These are phyloP conservation scores for Beauveria sp. DNA, from an alignment of 2,329 filamentous ascomycete species.

Conservation along the genomic window DNA sequence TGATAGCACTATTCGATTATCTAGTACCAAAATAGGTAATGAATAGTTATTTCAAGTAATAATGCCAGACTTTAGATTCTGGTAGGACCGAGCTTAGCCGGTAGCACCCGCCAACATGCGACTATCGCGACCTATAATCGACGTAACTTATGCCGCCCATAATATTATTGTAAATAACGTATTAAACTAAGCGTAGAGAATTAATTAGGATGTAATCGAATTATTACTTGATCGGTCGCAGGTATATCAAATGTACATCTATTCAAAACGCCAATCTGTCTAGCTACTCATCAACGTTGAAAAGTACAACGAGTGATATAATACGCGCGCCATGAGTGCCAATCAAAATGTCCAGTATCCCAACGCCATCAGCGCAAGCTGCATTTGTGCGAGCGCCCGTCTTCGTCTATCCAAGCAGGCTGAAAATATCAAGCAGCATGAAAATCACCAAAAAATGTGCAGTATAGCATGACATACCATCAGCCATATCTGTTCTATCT, in stretches of 20 bases:
- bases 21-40: too few species aligned
- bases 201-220: too few species aligned
- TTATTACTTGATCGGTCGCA: too few species aligned
- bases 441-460: conserved; percentile 1
- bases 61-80: too few species aligned
- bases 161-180: too few species aligned
- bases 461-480: not conserved
- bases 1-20: too few species aligned
- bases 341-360: conserved; percentile 5
- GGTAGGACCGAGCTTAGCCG: too few species aligned
- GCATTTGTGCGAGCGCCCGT: not conserved
- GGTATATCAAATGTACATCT: too few species aligned
- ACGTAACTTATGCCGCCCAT: too few species aligned
- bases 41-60: too few species aligned
- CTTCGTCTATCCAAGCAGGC: conserved; percentile 6
- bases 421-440: not conserved
- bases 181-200: accelerated
- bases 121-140: too few species aligned
- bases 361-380: conserved; percentile 1
- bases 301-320: not conserved
- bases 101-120: too few species aligned
- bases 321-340: conserved; percentile 7
- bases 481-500: not conserved
- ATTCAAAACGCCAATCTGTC: not conserved
- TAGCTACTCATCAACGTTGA: not conserved